These are phyloP conservation scores for Ustilago curta DNA, from an alignment of 1,284 basidiomycete genomes.

Conservation along the genomic window DNA sequence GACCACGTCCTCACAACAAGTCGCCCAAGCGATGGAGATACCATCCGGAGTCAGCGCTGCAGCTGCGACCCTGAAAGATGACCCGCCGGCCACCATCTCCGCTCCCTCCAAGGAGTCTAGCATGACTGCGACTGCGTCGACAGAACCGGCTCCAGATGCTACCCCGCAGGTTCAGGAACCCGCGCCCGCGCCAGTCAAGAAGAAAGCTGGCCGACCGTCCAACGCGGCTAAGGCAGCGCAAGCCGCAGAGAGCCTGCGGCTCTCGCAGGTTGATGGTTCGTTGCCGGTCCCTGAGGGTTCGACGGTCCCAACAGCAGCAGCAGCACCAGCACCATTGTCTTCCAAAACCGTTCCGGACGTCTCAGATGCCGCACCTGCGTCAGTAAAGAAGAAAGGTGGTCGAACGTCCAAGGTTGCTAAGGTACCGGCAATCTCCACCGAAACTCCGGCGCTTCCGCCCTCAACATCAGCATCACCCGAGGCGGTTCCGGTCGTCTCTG, in stretches of 20 bases:
- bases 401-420: slow-evolving; percentile 5
- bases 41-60: background rate
- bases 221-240: no score
- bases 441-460: no score
- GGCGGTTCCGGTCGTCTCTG: background rate
- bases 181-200: background rate
- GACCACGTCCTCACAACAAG: background rate
- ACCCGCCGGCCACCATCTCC: background rate
- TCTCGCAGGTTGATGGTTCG: background rate
- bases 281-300: background rate
- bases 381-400: slow-evolving; percentile 10
- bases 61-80: background rate
- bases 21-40: background rate
- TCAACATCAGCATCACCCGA: no score
- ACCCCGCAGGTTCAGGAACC: background rate
- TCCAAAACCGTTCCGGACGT: no score
- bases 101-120: slow-evolving; percentile 5
- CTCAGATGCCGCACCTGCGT: background rate
- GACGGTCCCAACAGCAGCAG: no score
- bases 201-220: no score
- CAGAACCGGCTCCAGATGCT: background rate
- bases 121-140: background rate
- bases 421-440: background rate
- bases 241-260: no score
- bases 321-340: no score